Evolutionary conservation across 257 asterid species (phyloP).

Genomic region (Ocimum tenuiflorum): DNA sequence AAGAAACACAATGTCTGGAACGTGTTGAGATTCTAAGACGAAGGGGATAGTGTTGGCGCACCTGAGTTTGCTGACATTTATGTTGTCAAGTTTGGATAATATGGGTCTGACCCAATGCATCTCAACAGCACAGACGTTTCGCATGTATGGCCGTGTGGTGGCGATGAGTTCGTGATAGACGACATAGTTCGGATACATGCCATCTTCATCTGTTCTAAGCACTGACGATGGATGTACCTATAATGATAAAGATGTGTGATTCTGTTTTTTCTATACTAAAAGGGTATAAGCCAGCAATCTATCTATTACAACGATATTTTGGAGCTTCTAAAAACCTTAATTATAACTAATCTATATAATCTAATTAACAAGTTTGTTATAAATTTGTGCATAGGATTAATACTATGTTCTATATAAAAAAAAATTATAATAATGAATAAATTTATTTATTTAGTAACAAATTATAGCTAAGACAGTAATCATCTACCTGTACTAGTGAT

Average conservation of each 20-base stretch:
- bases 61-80: slow-evolving; percentile 71
- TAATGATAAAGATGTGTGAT: slow-evolving; percentile 1
- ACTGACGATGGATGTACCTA: slow-evolving; percentile 89
- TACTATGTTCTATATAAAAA: too few relatives aligned
- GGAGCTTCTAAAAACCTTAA: too few relatives aligned
- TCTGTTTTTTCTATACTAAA: background rate
- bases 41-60: slow-evolving; percentile 13
- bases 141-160: slow-evolving; percentile 80
- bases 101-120: slow-evolving; percentile 75
- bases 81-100: slow-evolving; percentile 54
- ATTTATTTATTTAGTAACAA: too few relatives aligned
- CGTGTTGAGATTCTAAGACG: background rate
- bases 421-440: too few relatives aligned
- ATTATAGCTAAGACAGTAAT: too few relatives aligned
- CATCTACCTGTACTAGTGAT: slow-evolving; percentile 76
- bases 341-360: too few relatives aligned
- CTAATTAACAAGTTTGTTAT: too few relatives aligned
- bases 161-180: slow-evolving; percentile 77
- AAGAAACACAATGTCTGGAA: background rate
- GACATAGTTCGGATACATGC: slow-evolving; percentile 74
- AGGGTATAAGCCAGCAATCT: background rate
- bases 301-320: too few relatives aligned
- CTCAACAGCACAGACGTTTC: slow-evolving; percentile 81
- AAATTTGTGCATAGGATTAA: too few relatives aligned
- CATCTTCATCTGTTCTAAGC: slow-evolving; percentile 72